Base-by-base conservation (phyloP, 2,329 filamentous ascomycete species). In the Trichoderma arundinaceum region DNA sequence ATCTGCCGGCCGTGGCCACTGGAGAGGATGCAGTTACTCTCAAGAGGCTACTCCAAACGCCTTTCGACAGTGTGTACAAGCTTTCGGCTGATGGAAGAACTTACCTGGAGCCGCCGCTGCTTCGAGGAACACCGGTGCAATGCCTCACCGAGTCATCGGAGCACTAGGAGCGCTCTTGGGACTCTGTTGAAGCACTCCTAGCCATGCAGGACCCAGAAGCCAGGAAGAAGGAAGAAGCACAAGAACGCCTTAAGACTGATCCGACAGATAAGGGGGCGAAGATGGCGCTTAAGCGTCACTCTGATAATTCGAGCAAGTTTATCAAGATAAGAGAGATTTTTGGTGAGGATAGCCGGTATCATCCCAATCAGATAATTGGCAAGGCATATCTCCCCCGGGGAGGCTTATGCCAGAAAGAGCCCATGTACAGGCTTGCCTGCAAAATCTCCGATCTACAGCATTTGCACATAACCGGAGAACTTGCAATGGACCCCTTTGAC, bases 401-500 rank as follows among this genome's bases (percentile, higher is more conserved):
- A 0, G 78, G 78, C 0, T 49, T 80, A 0, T 79, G 77, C 54
- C 69, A 75, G 1, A 73, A 74, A 54, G 76, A 78, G 13, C 10
- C 72, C 2, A 77, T 79, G 71, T 79, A 80, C 49, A 72, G 71
- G 3, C 59, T 80, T 1, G 76, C 74, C 0, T 75, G 73, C 58
- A 76, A 76, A 35, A 64, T 79, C 4, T 71, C 72, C 0, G 76
- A 78, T 15, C 67, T 79, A 1, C 63, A 69, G 6, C 65, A 71
- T 4, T 68, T 80, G 0, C 65, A 70, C 4, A 52, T 67, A 1
- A 67, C 54, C 6, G 66, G 70, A 4, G 63, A 75, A 28, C 68
- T 80, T 1, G 28, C 39, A 0, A 80, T 80, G 78, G 73, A 77
- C 7, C 75, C 77, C 0, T 77, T 73, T 63, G 74, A 79, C 66